Percentiles rank a stretch among this genome's conserved stretches.
phyloP scores from a whole-genome alignment of 2,329 filamentous ascomycete genomes.

The Nothophoma quercina region DNA sequence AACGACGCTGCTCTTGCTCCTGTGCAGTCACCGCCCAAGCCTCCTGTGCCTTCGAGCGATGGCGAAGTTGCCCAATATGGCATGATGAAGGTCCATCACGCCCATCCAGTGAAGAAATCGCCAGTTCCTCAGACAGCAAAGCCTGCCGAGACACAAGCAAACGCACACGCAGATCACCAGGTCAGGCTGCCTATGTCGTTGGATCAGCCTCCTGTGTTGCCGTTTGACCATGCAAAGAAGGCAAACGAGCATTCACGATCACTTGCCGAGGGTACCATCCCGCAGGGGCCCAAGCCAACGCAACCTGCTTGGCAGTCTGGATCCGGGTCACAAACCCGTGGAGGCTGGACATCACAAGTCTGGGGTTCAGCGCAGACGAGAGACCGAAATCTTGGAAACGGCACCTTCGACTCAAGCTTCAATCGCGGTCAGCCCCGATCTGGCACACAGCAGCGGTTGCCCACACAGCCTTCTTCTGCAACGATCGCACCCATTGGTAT shows the following conservation, averaged over 20 bases:
- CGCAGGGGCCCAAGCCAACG: slow-evolving; percentile 31
- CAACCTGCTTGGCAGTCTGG: slow-evolving; percentile 41
- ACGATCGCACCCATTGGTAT: slow-evolving; percentile 35
- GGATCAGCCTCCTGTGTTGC: slow-evolving; percentile 24
- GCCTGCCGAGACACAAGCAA: slow-evolving; percentile 30
- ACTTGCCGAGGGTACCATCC: slow-evolving; percentile 21
- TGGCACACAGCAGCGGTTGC: slow-evolving; percentile 33
- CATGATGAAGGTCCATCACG: slow-evolving; percentile 68
- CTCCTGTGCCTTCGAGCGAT: slow-evolving; percentile 64
- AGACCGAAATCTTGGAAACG: slow-evolving; percentile 77
- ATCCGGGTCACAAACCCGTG: slow-evolving; percentile 34
- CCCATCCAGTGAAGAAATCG: slow-evolving; percentile 57
- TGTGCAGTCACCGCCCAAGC: slow-evolving; percentile 61
- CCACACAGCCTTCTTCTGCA: slow-evolving; percentile 33
- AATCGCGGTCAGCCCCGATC: slow-evolving; percentile 57
- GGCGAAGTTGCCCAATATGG: slow-evolving; percentile 67
- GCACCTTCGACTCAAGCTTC: slow-evolving; percentile 73
- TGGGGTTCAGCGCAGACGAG: slow-evolving; percentile 75
- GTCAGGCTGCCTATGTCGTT: slow-evolving; percentile 27
- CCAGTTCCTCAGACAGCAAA: slow-evolving; percentile 23
- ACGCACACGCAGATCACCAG: slow-evolving; percentile 28
- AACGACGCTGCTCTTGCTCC: slow-evolving; percentile 49
- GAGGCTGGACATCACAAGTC: slow-evolving; percentile 61
- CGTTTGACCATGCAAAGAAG: slow-evolving; percentile 29
- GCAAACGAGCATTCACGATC: slow-evolving; percentile 25